These are phyloP conservation scores for Fistulinella cinereoalba DNA, from an alignment of 1,284 basidiomycete genomes.

Conservation along the genomic window DNA sequence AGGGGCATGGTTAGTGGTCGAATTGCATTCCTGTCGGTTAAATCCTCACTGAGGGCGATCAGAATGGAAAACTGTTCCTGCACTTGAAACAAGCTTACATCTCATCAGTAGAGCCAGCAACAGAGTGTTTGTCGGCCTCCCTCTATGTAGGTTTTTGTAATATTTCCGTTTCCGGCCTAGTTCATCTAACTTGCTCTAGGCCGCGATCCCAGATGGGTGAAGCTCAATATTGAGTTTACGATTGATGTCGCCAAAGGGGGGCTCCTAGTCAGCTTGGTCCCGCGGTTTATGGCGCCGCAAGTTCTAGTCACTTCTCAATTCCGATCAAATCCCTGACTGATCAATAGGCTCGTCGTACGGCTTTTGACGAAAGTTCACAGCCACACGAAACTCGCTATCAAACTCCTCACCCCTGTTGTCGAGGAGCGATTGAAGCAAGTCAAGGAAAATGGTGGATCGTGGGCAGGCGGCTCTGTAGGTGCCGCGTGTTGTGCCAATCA, in stretches of 20 bases:
- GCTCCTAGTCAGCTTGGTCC: conserved; percentile 34
- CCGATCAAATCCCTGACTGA: background rate
- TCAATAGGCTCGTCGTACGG: conserved; percentile 4
- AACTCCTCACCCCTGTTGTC: conserved; percentile 35
- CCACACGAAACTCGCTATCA: conserved; percentile 10
- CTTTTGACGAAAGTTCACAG: conserved; percentile 4
- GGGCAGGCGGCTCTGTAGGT: conserved; percentile 38
- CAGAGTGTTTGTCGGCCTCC: conserved; percentile 41
- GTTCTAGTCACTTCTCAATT: conserved; percentile 1
- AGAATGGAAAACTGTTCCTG: conserved; percentile 34
- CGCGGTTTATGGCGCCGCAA: conserved; percentile 39
- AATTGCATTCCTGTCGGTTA: background rate
- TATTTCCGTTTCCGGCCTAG: background rate
- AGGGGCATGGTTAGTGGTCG: conserved; percentile 18
- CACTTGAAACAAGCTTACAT: conserved; percentile 12
- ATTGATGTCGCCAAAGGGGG: conserved; percentile 33
- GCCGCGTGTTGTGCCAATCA: background rate
- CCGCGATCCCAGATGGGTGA: conserved; percentile 36
- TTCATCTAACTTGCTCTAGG: conserved; percentile 26
- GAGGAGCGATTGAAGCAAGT: conserved; percentile 33
- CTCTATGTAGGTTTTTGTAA: conserved; percentile 32
- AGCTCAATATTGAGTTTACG: conserved; percentile 36
- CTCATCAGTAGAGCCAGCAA: conserved; percentile 36
- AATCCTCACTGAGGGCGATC: background rate
- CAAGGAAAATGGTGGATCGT: conserved; percentile 34